These are phyloP conservation scores for Botrytis fragariae DNA, from an alignment of 2,329 filamentous ascomycete genomes.

Conservation along the genomic window DNA sequence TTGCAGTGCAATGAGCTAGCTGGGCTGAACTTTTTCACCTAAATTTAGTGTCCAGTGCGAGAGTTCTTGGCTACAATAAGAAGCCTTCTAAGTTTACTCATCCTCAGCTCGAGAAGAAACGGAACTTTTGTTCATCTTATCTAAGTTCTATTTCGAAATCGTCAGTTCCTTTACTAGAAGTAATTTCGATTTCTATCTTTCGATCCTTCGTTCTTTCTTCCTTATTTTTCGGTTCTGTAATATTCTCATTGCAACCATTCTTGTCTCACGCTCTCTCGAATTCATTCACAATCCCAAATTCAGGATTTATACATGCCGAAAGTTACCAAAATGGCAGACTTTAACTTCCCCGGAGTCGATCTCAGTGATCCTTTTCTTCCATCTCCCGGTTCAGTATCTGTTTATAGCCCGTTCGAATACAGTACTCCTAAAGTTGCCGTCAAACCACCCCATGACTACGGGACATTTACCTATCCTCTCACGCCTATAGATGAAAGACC, in stretches of 20 bases:
- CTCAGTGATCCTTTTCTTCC: constrained; percentile 15
- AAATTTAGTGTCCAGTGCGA: background rate
- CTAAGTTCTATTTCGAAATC: background rate
- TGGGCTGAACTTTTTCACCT: background rate
- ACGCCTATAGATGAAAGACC: background rate
- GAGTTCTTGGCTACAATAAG: constrained; percentile 3
- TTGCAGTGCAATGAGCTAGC: background rate
- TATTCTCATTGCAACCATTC: background rate
- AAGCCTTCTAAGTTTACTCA: constrained; percentile 7
- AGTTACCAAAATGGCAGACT: constrained; percentile 3
- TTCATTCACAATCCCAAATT: background rate
- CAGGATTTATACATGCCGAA: background rate
- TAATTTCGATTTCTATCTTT: background rate
- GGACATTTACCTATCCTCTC: constrained; percentile 3
- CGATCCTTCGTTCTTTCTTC: background rate
- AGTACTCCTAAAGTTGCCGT: background rate
- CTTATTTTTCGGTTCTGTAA: background rate
- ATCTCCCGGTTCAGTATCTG: background rate
- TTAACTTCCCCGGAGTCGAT: constrained; percentile 12
- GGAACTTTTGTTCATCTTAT: background rate
- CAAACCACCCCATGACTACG: constrained; percentile 6
- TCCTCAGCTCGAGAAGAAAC: background rate
- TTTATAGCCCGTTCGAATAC: constrained; percentile 4
- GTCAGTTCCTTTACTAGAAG: background rate
- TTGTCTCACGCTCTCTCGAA: background rate